Percentiles rank a stretch among this genome's conserved stretches.
Conservation (phyloP, 192 early-diverging fungal species). For the Funneliformis geosporum region DNA sequence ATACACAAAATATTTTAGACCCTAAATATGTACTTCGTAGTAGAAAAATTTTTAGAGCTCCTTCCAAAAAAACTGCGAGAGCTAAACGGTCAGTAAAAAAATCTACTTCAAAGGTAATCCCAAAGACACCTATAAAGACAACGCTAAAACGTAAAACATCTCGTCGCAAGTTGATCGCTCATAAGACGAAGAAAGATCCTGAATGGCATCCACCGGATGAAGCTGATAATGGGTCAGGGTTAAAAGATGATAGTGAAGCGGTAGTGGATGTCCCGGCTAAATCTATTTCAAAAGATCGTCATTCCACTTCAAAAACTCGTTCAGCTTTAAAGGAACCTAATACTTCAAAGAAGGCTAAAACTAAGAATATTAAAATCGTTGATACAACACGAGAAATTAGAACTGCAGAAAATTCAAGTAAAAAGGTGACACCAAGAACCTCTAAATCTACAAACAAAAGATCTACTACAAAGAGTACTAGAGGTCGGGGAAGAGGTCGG, state of each 20-base stretch:
- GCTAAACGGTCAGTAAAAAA: not conserved
- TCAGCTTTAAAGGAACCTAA: not conserved
- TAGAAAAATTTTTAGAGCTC: not conserved
- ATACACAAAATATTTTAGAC: not conserved
- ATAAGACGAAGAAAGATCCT: slow-evolving; percentile 5
- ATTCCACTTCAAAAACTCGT: not conserved
- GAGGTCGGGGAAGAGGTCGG: not conserved
- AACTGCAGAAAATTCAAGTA: not conserved
- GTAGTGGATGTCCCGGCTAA: too few species aligned
- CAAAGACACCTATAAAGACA: not conserved
- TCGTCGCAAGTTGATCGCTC: not conserved
- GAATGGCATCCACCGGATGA: slow-evolving; percentile 5
- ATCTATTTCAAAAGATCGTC: not conserved
- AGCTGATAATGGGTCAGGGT: slow-evolving; percentile 11
- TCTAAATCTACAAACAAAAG: not conserved
- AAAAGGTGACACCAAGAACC: not conserved
- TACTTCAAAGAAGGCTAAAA: not conserved
- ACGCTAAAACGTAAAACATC: not conserved
- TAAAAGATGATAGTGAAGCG: not conserved
- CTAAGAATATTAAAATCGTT: not conserved
- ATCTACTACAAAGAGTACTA: not conserved
- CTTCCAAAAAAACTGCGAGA: not conserved
- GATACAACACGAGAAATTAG: too few species aligned
- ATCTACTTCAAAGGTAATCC: not conserved
- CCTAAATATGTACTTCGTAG: not conserved